Evolutionary conservation across 768 basidiomycete genomes (phyloP), one percentile per base, ranked within the genome.

Genomic region (Crassisporium funariophilum): DNA sequence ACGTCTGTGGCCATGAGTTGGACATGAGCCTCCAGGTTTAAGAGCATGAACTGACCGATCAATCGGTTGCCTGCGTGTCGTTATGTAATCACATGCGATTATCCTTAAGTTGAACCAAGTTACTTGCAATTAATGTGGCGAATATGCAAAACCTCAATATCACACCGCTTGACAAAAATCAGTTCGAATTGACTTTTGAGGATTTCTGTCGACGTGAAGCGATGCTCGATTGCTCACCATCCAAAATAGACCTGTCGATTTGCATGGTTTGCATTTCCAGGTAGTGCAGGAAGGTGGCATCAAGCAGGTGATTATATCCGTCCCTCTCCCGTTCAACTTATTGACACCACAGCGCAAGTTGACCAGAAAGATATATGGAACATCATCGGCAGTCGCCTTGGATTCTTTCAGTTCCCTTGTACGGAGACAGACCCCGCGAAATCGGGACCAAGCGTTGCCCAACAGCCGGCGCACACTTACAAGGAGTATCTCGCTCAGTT

Each of bases 351-450:
- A 12, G n/a, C 29, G n/a, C 43, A 86, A 84, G 77, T 84, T 10
- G 68, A 69, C 19, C 65, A 67, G 46, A 74, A 76, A 37, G 84
- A 86, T 50, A 72, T 47, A 21, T 89, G 87, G 88, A 57, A 76
- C 12, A 67, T 84, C 35, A 78, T 90, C 46, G 88, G 78, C 13
- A 86, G 77, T n/a, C 76, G 75, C 17, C 71, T 90, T 64, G 83
- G 81, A 13, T 80, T 83, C 55, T 73, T 83, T 2, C 74, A 82
- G 44, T 86, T 88, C 53, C 82, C 82, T 2, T 83, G 74, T 4
- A 77, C 67, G 9, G 82, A 79, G 1, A 62, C 70, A 4, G 82
- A 86, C 50, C 84, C 86, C 9, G 71, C 79, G 4, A 82, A 78
- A 54, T 74, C 76, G 20, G 83, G 82, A 3, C 86, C 85, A 2